A percentile compares a stretch with the other conserved stretches of the same genome.
Conservation (phyloP, 306 rosid species). For the Sicyos baderoa region DNA sequence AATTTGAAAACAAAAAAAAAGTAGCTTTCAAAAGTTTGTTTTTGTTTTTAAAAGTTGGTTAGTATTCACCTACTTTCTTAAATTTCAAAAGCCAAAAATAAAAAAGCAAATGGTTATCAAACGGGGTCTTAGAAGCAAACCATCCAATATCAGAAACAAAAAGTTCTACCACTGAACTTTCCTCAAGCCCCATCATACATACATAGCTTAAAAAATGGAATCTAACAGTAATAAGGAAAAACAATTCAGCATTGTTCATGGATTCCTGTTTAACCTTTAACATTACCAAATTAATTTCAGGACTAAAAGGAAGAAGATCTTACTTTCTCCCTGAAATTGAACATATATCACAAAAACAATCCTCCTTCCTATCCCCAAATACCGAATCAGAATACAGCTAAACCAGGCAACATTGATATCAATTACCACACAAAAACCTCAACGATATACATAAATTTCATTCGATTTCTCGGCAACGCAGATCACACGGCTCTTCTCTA, state of each 20-base stretch:
- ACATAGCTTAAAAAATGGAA: background rate
- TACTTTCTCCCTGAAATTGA: background rate
- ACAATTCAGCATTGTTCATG: background rate
- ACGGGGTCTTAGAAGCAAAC: too few relatives aligned
- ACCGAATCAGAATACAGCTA: background rate
- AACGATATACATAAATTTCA: background rate
- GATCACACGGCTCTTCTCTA: background rate
- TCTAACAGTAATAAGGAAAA: background rate
- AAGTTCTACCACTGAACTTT: background rate
- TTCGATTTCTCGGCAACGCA: background rate
- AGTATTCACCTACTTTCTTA: too few relatives aligned
- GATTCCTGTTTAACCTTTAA: background rate
- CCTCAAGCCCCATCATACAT: background rate
- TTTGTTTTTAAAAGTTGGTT: too few relatives aligned
- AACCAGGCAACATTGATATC: background rate
- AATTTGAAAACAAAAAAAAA: too few relatives aligned
- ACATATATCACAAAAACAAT: background rate
- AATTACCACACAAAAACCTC: background rate
- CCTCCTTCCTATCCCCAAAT: background rate
- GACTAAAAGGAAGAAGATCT: background rate
- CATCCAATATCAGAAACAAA: slow-evolving; percentile 3
- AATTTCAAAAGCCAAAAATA: too few relatives aligned
- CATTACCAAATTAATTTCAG: background rate
- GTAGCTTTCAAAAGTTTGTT: too few relatives aligned
- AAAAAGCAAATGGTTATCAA: too few relatives aligned